A percentile compares a stretch with the other conserved stretches of the same genome.
phyloP scores from a whole-genome alignment of 805 yeast genomes.

The Candida stauntonica region DNA sequence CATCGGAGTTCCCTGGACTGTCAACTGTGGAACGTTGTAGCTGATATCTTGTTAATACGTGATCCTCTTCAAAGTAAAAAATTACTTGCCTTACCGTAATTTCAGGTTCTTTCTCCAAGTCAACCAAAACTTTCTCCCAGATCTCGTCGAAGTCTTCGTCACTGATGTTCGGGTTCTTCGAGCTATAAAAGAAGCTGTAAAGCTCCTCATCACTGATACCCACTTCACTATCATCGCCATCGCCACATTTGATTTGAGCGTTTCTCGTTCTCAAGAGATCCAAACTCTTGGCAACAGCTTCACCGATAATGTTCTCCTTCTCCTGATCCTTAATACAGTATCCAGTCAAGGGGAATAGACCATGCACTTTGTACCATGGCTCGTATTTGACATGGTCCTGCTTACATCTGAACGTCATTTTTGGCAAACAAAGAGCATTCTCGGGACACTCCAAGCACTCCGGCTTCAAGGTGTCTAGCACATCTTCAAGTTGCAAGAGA shows the following conservation, averaged over 20 bases:
- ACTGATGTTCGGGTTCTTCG: constrained; percentile 29
- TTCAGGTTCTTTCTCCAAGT: constrained; percentile 63
- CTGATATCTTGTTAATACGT: constrained; percentile 24
- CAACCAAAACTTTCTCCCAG: constrained; percentile 62
- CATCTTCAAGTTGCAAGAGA: constrained; percentile 37
- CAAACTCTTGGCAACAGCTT: constrained; percentile 62
- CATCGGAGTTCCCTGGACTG: constrained; percentile 38
- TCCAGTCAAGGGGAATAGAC: constrained; percentile 57
- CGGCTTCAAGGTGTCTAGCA: constrained; percentile 50
- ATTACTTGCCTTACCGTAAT: constrained; percentile 81
- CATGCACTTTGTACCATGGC: constrained; percentile 52
- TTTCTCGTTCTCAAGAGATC: constrained; percentile 62
- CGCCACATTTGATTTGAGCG: constrained; percentile 61
- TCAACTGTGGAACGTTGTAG: constrained; percentile 30
- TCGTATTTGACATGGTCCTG: constrained; percentile 53
- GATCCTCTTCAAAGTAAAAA: no score
- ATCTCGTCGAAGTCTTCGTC: constrained; percentile 69
- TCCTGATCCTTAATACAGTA: constrained; percentile 71
- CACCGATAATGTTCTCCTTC: constrained; percentile 61
- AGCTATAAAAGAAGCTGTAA: constrained; percentile 43
- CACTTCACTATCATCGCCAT: constrained; percentile 41
- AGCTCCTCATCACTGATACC: constrained; percentile 49
- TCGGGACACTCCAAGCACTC: constrained; percentile 74
- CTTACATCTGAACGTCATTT: constrained; percentile 60
- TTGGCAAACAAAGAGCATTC: constrained; percentile 68